Conservation (phyloP, 2,329 filamentous ascomycete species). For the Fusarium papillatum region DNA sequence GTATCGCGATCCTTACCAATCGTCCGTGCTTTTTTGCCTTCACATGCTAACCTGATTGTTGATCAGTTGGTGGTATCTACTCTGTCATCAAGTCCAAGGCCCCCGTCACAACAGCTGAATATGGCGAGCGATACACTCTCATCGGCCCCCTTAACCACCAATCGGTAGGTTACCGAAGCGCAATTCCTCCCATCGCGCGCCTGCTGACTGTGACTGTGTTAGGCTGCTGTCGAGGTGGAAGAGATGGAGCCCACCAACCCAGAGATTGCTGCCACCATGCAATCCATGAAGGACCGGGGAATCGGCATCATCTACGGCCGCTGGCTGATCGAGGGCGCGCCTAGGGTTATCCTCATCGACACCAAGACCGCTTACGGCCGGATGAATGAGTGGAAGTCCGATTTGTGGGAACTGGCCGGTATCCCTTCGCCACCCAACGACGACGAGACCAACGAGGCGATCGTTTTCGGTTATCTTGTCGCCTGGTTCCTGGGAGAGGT, state of each 20-base stretch:
- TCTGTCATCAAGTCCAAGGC: conserved; percentile 99
- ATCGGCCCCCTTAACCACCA: conserved; percentile 94
- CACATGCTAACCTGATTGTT: conserved; percentile 26
- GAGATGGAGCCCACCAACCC: conserved; percentile 87
- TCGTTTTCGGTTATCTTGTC: conserved; percentile 97
- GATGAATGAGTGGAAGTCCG: conserved; percentile 96
- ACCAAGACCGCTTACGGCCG: conserved; percentile 93
- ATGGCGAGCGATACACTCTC: conserved; percentile 96
- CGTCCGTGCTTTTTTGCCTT: conserved; percentile 13
- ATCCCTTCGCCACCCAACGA: conserved; percentile 95
- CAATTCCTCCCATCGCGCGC: background rate
- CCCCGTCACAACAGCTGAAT: conserved; percentile 96
- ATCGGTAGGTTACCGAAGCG: conserved; percentile 72
- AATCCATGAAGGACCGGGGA: conserved; percentile 93
- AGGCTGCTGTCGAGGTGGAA: conserved; percentile 99
- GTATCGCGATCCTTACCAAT: conserved; percentile 42
- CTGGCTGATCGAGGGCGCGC: conserved; percentile 98
- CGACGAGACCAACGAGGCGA: conserved; percentile 96
- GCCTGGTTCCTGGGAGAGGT: conserved; percentile 99
- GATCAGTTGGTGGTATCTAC: conserved; percentile 94
- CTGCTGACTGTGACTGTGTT: conserved; percentile 30
- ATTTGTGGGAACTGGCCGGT: conserved; percentile 92
- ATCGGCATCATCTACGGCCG: conserved; percentile 92
- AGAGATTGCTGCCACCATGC: conserved; percentile 85
- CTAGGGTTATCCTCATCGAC: conserved; percentile 93